Evolutionary conservation across 192 early-diverging fungal species (phyloP).

Genomic region (Entomortierella parvispora): DNA sequence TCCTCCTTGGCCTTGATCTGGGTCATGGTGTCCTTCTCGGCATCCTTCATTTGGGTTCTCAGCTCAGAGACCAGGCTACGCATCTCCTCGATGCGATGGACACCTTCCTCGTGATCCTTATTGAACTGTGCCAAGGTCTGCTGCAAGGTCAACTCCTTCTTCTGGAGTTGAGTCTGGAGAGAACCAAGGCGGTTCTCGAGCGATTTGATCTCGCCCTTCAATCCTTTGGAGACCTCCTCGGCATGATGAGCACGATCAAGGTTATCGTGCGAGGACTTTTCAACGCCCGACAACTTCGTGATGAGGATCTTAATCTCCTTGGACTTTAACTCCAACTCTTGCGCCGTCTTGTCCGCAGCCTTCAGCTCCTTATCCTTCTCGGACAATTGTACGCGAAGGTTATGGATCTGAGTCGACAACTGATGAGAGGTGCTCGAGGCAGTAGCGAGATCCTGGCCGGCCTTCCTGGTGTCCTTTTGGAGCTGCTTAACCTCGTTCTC

Average conservation of each 20-base stretch:
- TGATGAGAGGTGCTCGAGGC: neutral
- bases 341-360: neutral
- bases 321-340: neutral
- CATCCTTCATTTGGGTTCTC: slow-evolving; percentile 2
- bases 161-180: neutral
- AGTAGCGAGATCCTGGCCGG: neutral
- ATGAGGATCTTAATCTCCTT: neutral
- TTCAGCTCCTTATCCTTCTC: slow-evolving; percentile 2
- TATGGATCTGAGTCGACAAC: neutral
- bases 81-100: slow-evolving; percentile 6
- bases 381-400: neutral
- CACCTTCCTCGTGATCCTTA: slow-evolving; percentile 8
- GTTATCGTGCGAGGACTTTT: neutral
- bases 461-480: slow-evolving; percentile 1
- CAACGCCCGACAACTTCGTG: neutral
- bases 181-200: neutral
- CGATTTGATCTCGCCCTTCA: slow-evolving; percentile 2
- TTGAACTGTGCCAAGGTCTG: neutral
- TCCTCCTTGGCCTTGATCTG: slow-evolving; percentile 19
- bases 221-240: neutral
- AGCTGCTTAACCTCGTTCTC: neutral
- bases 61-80: neutral
- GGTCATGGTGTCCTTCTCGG: slow-evolving; percentile 3
- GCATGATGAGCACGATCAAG: neutral
- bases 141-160: neutral